Evolutionary conservation across 169 alveolate species (phyloP).

Genomic region (Ophryocystis elektroscirrha): DNA sequence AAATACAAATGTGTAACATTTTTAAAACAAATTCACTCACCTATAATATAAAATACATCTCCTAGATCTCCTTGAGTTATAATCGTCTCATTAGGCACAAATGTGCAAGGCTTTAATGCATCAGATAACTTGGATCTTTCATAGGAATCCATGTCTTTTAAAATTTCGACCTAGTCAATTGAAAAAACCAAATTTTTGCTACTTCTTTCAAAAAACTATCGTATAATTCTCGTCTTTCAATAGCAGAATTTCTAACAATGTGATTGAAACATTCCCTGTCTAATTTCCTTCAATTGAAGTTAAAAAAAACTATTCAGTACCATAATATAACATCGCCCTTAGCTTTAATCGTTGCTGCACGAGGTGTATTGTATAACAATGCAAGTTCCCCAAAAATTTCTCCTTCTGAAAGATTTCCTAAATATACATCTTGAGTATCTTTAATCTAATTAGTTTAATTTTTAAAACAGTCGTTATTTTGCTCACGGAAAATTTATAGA

Average conservation of each 20-base stretch:
- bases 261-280: slow-evolving; percentile 71
- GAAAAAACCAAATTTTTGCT: too few species aligned
- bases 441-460: slow-evolving; percentile 32
- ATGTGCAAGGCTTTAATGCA: slow-evolving; percentile 41
- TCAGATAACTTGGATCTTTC: slow-evolving; percentile 63
- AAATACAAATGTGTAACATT: too few species aligned
- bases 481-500: too few species aligned
- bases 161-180: slow-evolving; percentile 38
- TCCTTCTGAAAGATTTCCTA: slow-evolving; percentile 56
- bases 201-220: too few species aligned
- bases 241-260: slow-evolving; percentile 69
- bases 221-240: slow-evolving; percentile 49
- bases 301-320: background rate
- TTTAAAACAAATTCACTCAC: too few species aligned
- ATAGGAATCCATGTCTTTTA: slow-evolving; percentile 55
- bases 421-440: slow-evolving; percentile 29
- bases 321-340: slow-evolving; percentile 1
- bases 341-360: slow-evolving; percentile 74
- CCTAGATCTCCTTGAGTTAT: slow-evolving; percentile 73
- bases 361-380: slow-evolving; percentile 67
- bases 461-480: too few species aligned
- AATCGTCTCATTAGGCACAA: slow-evolving; percentile 25
- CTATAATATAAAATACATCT: slow-evolving; percentile 58
- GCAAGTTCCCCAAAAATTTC: slow-evolving; percentile 81
- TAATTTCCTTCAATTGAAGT: slow-evolving; percentile 45